Evolutionary conservation across 2,329 filamentous ascomycete species (phyloP).

Genomic region (Escovopsis weberi): DNA sequence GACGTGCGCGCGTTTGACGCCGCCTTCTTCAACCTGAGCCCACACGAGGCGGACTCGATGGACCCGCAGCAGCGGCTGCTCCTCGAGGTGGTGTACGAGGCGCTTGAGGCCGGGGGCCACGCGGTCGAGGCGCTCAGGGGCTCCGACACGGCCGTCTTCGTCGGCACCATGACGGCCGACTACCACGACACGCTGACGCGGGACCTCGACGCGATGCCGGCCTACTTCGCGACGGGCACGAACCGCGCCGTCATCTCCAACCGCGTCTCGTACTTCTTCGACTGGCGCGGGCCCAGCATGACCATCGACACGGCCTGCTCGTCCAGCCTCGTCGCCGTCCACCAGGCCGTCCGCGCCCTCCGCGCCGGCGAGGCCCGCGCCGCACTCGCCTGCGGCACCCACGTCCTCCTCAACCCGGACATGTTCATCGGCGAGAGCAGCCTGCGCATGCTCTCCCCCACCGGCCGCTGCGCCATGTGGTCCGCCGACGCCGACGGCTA

Average conservation of each 20-base stretch:
- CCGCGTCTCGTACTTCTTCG: slow-evolving; percentile 31
- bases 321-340: slow-evolving; percentile 30
- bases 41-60: slow-evolving; percentile 4
- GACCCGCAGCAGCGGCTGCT: slow-evolving; percentile 9
- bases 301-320: slow-evolving; percentile 39
- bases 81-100: slow-evolving; percentile 27
- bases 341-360: slow-evolving; percentile 20
- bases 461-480: slow-evolving; percentile 22
- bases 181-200: slow-evolving; percentile 20
- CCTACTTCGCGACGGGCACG: slow-evolving; percentile 29
- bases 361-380: slow-evolving; percentile 9
- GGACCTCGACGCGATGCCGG: slow-evolving; percentile 14
- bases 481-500: slow-evolving; percentile 33
- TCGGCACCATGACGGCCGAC: slow-evolving; percentile 20
- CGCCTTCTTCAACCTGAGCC: slow-evolving; percentile 13
- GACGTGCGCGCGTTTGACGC: slow-evolving; percentile 25
- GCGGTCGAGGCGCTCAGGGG: slow-evolving; percentile 8
- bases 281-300: slow-evolving; percentile 30
- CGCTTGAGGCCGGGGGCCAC: slow-evolving; percentile 20
- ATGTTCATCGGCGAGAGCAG: slow-evolving; percentile 4
- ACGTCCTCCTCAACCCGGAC: slow-evolving; percentile 22
- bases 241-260: slow-evolving; percentile 27
- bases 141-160: slow-evolving; percentile 21
- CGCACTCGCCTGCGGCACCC: slow-evolving; percentile 13
- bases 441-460: slow-evolving; percentile 6